Evolutionary conservation across 257 asterid genomes (phyloP).

Genomic region (Solanum paucissectum): DNA sequence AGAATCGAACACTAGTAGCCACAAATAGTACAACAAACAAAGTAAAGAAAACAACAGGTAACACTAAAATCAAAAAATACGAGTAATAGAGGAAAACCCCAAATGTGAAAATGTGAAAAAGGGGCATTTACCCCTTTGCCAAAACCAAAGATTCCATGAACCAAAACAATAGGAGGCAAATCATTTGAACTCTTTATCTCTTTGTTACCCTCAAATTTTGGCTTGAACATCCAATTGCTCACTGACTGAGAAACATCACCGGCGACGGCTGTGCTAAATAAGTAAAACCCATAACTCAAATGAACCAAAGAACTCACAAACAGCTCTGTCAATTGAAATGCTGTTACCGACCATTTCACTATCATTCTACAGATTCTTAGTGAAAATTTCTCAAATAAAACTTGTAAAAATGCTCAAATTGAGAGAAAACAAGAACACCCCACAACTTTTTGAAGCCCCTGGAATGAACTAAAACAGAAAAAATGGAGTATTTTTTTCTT

Average conservation of each 20-base stretch:
- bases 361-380: constrained; percentile 1
- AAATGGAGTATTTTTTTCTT: not conserved
- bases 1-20: not conserved
- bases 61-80: not conserved
- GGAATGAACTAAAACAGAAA: not conserved
- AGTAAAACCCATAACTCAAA: constrained; percentile 71
- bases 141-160: constrained; percentile 94
- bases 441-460: not conserved
- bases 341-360: constrained; percentile 60
- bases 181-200: constrained; percentile 30
- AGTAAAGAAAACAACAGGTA: not conserved
- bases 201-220: constrained; percentile 33
- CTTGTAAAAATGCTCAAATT: not conserved
- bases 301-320: constrained; percentile 68
- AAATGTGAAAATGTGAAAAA: not conserved
- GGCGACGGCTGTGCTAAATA: constrained; percentile 79
- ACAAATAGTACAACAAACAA: not conserved
- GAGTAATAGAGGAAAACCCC: not conserved
- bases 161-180: constrained; percentile 82
- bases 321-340: constrained; percentile 56
- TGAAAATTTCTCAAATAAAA: not conserved
- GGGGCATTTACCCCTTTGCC: constrained; percentile 79
- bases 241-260: constrained; percentile 68
- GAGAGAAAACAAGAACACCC: not conserved
- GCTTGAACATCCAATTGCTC: constrained; percentile 49